phyloP scores from a whole-genome alignment of 2,329 filamentous ascomycete species.

The Neopestalotiopsis clavispora region DNA sequence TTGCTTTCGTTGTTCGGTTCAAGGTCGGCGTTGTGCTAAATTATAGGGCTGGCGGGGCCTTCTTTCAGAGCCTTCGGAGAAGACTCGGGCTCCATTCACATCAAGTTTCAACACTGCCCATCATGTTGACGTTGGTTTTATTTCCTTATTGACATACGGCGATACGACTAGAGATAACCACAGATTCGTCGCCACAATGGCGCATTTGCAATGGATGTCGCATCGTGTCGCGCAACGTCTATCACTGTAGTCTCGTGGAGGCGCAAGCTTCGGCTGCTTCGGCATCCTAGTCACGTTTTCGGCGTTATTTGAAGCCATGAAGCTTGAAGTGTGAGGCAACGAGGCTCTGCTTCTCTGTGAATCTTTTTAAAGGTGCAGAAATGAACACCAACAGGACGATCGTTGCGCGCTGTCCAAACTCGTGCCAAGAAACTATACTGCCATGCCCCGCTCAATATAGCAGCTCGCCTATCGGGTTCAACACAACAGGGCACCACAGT shows the following conservation, averaged over 20 bases:
- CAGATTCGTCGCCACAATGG: not conserved
- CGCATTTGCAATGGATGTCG: not conserved
- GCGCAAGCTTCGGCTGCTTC: not conserved
- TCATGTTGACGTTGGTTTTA: not conserved
- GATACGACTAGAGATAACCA: not conserved
- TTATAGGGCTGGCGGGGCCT: not conserved
- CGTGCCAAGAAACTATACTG: not conserved
- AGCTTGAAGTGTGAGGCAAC: no score
- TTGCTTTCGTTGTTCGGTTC: not conserved
- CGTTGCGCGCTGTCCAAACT: not conserved
- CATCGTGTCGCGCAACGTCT: not conserved
- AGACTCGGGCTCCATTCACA: not conserved
- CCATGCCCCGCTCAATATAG: not conserved
- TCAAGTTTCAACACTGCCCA: not conserved
- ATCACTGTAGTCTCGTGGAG: not conserved
- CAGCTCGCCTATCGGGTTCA: not conserved
- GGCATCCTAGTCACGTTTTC: not conserved
- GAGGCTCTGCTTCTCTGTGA: no score
- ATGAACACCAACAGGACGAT: no score
- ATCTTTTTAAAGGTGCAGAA: no score
- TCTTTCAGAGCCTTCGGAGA: conserved; percentile 1
- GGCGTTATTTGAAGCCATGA: no score
- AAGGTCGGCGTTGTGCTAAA: conserved; percentile 8
- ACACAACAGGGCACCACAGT: no score
- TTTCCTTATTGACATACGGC: not conserved